A percentile compares a stretch with the other conserved stretches of the same genome.
phyloP scores from a whole-genome alignment of 2,329 filamentous ascomycete species.

The Rhexocercosporidium sp. region DNA sequence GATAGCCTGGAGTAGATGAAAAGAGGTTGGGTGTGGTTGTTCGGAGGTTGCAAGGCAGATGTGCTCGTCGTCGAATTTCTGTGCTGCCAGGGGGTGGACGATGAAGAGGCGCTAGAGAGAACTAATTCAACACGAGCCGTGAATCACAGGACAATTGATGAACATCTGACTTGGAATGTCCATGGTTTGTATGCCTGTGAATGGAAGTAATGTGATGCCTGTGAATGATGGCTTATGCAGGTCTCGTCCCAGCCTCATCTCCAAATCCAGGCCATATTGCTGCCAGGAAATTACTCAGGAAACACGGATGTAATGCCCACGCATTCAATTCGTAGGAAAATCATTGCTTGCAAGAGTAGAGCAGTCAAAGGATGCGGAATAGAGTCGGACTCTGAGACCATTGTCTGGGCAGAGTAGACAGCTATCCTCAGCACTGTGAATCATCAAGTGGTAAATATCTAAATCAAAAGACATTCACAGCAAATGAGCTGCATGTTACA shows the following conservation, averaged over 20 bases:
- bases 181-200: not conserved
- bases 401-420: not conserved
- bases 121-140: not conserved
- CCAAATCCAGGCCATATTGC: too few species aligned
- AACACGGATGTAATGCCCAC: too few species aligned
- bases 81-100: not conserved
- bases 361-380: too few species aligned
- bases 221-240: too few species aligned
- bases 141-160: not conserved
- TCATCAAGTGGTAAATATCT: too few species aligned
- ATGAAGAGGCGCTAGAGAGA: conserved; percentile 1
- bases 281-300: too few species aligned
- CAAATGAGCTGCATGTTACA: not conserved
- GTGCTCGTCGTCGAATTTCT: not conserved
- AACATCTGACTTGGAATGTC: too few species aligned
- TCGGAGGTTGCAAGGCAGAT: not conserved
- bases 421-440: not conserved
- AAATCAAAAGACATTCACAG: not conserved
- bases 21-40: not conserved
- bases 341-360: too few species aligned
- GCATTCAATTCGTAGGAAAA: too few species aligned
- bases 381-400: too few species aligned
- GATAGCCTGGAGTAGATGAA: too few species aligned
- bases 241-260: too few species aligned
- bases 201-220: not conserved